Percentiles rank a stretch among this genome's conserved stretches.
Conservation (phyloP, 352 stramenopile species). For the Pythium catenulatum region DNA sequence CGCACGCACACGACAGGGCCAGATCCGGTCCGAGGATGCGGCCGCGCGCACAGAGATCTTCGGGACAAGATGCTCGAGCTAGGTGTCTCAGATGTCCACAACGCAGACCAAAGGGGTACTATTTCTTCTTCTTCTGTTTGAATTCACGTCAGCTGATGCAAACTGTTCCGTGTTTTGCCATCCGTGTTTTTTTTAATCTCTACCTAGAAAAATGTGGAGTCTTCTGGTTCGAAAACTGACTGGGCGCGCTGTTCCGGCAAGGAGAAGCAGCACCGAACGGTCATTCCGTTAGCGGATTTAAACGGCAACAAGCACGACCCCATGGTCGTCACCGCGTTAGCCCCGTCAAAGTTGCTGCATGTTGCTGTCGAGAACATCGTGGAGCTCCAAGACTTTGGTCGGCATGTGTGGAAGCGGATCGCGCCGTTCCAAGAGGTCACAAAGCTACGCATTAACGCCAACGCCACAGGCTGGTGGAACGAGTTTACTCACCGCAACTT, state of each 20-base stretch:
- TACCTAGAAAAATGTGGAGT: slow-evolving; percentile 60
- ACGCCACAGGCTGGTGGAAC: slow-evolving; percentile 60
- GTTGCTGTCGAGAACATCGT: slow-evolving; percentile 27
- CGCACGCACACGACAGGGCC: too few species aligned
- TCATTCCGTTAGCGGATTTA: slow-evolving; percentile 59
- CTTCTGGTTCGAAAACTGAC: slow-evolving; percentile 44
- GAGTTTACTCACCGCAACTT: slow-evolving; percentile 42
- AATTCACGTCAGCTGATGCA: slow-evolving; percentile 7
- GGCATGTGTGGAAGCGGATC: slow-evolving; percentile 48
- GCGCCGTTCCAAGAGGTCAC: neutral
- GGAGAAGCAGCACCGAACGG: slow-evolving; percentile 48
- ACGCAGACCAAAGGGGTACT: too few species aligned
- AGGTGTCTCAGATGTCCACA: too few species aligned
- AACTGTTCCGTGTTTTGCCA: slow-evolving; percentile 30
- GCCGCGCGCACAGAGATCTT: too few species aligned
- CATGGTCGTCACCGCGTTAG: slow-evolving; percentile 51
- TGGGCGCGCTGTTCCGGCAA: slow-evolving; percentile 53
- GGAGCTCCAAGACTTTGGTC: slow-evolving; percentile 54
- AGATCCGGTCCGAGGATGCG: too few species aligned
- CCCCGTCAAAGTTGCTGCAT: neutral
- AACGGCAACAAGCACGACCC: slow-evolving; percentile 34
- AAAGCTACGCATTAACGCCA: slow-evolving; percentile 49
- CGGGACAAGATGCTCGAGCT: too few species aligned
- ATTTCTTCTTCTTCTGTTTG: neutral
- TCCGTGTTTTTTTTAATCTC: slow-evolving; percentile 61